A percentile compares a stretch with the other conserved stretches of the same genome.
These are phyloP conservation scores for Mollisia scopiformis DNA, from an alignment of 2,329 filamentous ascomycete genomes.

Conservation along the genomic window DNA sequence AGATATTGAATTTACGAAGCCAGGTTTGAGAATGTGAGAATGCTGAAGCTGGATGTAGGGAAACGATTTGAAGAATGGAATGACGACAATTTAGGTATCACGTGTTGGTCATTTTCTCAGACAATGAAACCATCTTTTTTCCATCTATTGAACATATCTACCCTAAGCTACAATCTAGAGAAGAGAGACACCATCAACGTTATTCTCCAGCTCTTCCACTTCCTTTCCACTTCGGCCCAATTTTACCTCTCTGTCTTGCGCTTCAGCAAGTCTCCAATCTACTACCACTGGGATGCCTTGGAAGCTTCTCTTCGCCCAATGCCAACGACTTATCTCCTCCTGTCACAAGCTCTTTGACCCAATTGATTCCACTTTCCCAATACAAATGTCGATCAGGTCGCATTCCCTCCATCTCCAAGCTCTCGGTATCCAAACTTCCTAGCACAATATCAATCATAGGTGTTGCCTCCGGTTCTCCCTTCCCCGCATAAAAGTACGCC, in stretches of 20 bases:
- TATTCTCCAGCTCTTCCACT: too few species aligned
- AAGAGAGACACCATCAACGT: too few species aligned
- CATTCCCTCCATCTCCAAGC: constrained; percentile 21
- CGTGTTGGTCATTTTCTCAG: not conserved
- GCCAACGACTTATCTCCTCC: not conserved
- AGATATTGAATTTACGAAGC: not conserved
- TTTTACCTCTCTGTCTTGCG: not conserved
- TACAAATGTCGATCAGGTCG: constrained; percentile 29
- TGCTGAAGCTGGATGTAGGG: not conserved
- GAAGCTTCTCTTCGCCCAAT: not conserved
- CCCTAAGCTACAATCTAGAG: too few species aligned
- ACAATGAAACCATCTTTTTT: not conserved
- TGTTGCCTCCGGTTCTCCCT: constrained; percentile 6
- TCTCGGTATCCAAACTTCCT: constrained; percentile 29
- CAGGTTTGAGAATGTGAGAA: not conserved
- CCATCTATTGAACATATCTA: too few species aligned
- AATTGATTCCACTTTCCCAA: constrained; percentile 30
- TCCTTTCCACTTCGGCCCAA: not conserved
- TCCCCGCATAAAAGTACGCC: constrained; percentile 23
- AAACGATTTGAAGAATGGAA: not conserved
- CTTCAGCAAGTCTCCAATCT: not conserved
- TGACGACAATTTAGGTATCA: not conserved
- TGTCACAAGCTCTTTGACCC: constrained; percentile 24
- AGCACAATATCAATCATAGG: constrained; percentile 28
- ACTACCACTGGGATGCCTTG: constrained; percentile 7